Evolutionary conservation across 257 asterid species (phyloP), one percentile per base, ranked within the genome.

Genomic region (Nicotiana paniculata): DNA sequence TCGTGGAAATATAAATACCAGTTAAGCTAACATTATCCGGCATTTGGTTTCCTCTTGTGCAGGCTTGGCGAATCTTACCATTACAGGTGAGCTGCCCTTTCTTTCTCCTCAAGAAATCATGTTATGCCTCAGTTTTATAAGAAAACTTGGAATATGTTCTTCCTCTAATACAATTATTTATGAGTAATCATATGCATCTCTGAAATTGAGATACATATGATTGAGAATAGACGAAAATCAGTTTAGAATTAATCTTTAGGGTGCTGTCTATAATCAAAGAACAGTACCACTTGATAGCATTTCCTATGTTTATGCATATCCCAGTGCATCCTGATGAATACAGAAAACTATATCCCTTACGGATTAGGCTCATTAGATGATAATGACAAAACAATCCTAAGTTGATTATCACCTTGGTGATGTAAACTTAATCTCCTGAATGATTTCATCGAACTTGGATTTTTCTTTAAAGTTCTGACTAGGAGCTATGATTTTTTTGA

Each of bases 1-100:
- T 2, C 3, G 9, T 26, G 54, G 80, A 13, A 51, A 16, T 51
- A 26, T 51, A 4, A 26, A 15, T 51, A 39, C 28, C 64, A 51
- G 51, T 74, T 48, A 74, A 48, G 43, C 26, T 75, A 75, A 75
- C 64, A 51, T 51, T 16, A 21, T 51, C 63, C 1, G 8, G 57
- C 13, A 15, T 51, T 75, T 75, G 80, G 28, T 75, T 84, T 80
- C 86, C 57, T 26, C 84, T 62, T 80, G 68, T 91, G 90, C 96
- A 95, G 98, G 98, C 69, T 90, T 95, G 92, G 93, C 94, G 17
- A 95, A 95, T 87, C 97, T 95, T 72, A 90, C 98, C 39, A 79
- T 93, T 79, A 79, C 92, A 82, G 98, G 98, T 95, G 88, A 55
- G 84, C 32, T 28, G 35, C 30, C 26, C 77, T 39, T 77, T 33